These are phyloP conservation scores for Perkinsus olseni DNA, from an alignment of 169 alveolate species.

Conservation along the genomic window DNA sequence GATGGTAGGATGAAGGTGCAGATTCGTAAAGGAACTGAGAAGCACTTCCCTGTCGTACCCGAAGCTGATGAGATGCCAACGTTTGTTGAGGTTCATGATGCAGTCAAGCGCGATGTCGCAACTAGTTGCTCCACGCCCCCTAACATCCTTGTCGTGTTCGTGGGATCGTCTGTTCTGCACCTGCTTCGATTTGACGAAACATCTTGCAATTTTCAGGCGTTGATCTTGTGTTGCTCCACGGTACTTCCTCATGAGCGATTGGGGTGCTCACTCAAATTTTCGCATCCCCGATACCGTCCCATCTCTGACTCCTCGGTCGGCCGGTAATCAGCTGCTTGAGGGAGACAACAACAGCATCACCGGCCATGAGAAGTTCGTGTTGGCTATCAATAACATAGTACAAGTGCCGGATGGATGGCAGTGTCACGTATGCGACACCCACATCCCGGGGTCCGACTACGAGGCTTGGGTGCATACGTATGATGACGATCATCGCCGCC, in stretches of 20 bases:
- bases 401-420: not conserved
- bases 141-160: no score
- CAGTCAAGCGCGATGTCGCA: no score
- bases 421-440: not conserved
- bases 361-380: not conserved
- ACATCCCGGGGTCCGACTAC: not conserved
- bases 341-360: not conserved
- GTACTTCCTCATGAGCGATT: not conserved
- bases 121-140: no score
- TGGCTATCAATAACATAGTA: not conserved
- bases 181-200: no score
- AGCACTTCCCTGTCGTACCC: no score
- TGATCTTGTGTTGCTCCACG: no score
- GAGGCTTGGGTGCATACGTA: not conserved
- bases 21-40: no score
- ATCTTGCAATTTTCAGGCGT: no score
- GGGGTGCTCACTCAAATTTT: not conserved
- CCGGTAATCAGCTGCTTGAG: not conserved
- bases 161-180: no score
- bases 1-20: no score
- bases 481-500: not conserved
- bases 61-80: no score
- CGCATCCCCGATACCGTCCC: not conserved
- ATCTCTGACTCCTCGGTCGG: not conserved
- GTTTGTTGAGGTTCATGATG: no score